These are phyloP conservation scores for Reutealis trisperma DNA, from an alignment of 345 rosid genomes.

Conservation along the genomic window DNA sequence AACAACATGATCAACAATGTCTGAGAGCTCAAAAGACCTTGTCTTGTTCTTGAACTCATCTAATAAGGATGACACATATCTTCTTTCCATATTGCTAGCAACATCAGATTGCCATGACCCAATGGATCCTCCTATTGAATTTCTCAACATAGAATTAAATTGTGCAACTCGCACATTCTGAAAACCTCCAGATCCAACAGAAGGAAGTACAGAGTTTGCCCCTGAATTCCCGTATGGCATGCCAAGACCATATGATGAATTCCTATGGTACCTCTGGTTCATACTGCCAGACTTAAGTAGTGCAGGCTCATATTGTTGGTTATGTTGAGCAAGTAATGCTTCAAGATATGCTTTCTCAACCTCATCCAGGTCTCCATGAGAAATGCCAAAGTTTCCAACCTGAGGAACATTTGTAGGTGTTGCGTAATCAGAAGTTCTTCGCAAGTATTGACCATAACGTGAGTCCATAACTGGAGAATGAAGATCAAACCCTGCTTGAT, in stretches of 20 bases:
- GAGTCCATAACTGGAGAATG: slow-evolving; percentile 54
- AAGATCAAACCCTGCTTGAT: slow-evolving; percentile 50
- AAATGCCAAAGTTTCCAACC: slow-evolving; percentile 45
- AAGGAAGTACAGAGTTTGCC: slow-evolving; percentile 51
- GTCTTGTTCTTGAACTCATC: slow-evolving; percentile 89
- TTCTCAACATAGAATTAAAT: slow-evolving; percentile 60
- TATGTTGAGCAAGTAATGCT: slow-evolving; percentile 65
- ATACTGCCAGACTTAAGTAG: slow-evolving; percentile 51
- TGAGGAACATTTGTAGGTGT: slow-evolving; percentile 39
- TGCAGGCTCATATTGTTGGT: slow-evolving; percentile 56
- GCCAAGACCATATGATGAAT: slow-evolving; percentile 52
- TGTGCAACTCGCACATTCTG: slow-evolving; percentile 52
- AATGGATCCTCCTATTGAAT: slow-evolving; percentile 48
- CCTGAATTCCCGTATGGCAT: slow-evolving; percentile 49
- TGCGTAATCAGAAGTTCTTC: slow-evolving; percentile 42
- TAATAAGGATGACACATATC: slow-evolving; percentile 52
- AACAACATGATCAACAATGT: slow-evolving; percentile 70
- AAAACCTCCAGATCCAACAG: slow-evolving; percentile 55
- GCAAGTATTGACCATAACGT: slow-evolving; percentile 52
- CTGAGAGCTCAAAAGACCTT: slow-evolving; percentile 70
- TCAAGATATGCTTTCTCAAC: slow-evolving; percentile 61
- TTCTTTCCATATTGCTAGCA: slow-evolving; percentile 53
- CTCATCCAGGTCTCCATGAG: slow-evolving; percentile 46
- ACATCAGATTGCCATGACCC: slow-evolving; percentile 61
- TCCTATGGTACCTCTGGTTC: slow-evolving; percentile 50